A percentile compares a stretch with the other conserved stretches of the same genome.
These are phyloP conservation scores for Mycosphaerelloides madeirae DNA, from an alignment of 2,329 filamentous ascomycete species.

Conservation along the genomic window DNA sequence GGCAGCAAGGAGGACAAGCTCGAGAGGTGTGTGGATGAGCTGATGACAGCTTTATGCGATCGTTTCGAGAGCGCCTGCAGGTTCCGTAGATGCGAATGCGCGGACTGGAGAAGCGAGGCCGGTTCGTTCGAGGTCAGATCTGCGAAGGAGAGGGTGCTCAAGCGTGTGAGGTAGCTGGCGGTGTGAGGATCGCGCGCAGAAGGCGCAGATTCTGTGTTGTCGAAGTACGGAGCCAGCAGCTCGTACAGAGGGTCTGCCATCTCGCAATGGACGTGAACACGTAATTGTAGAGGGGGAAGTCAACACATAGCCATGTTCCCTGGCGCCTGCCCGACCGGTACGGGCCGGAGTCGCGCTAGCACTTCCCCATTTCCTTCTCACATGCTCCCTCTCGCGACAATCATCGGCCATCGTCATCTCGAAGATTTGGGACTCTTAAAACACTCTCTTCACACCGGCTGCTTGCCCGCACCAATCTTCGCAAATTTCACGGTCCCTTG, in stretches of 20 bases:
- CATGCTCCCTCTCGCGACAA: too few relatives aligned
- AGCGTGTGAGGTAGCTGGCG: conserved; percentile 67
- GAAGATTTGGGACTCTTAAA: background rate
- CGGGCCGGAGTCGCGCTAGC: too few relatives aligned
- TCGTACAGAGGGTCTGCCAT: conserved; percentile 65
- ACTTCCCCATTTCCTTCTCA: too few relatives aligned
- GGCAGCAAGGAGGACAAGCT: conserved; percentile 70
- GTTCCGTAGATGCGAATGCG: conserved; percentile 74
- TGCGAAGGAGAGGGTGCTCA: conserved; percentile 71
- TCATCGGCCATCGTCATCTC: background rate
- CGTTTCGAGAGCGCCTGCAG: conserved; percentile 85
- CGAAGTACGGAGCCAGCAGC: conserved; percentile 60
- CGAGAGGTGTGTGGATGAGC: conserved; percentile 72
- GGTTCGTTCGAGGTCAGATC: conserved; percentile 71
- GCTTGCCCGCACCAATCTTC: too few relatives aligned
- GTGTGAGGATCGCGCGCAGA: conserved; percentile 50
- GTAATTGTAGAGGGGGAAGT: too few relatives aligned
- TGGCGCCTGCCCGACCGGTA: too few relatives aligned
- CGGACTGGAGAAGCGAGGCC: conserved; percentile 71
- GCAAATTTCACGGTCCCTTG: background rate
- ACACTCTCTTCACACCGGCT: background rate
- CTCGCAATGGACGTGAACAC: too few relatives aligned
- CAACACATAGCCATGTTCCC: too few relatives aligned
- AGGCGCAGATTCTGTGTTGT: conserved; percentile 37
- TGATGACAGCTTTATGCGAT: conserved; percentile 78